Evolutionary conservation across 78 protist species (phyloP), one percentile per base, ranked within the genome.

Genomic region (Dictyostelium capitatum): DNA sequence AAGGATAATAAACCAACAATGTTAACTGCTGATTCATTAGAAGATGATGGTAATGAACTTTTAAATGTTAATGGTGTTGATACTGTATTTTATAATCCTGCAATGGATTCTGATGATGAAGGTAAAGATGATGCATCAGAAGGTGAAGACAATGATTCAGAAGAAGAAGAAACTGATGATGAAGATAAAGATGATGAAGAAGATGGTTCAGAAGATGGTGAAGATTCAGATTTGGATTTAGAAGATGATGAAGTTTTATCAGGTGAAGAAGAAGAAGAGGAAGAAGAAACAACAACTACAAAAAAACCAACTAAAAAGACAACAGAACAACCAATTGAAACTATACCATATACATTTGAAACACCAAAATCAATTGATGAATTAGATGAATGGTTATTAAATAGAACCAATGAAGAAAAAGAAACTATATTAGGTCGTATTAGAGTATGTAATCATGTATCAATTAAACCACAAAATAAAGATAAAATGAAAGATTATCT

Each of bases 401-500:
- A 73, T 37, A 23, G 95, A 30, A 91, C 30, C 10, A 11, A 43
- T 28, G 80, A 65, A 53, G 90, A 91, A 6, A 91, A 67, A 25
- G 47, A 62, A 30, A 19, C 53, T 8, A 74, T 91, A 32, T 67
- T 79, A 12, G 65, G 46, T 19, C 80, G 95, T 79, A 91, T 91
- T 51, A 50, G 95, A 59, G 79, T 83, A 23, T 91, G 95, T 53
- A 91, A 91, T 74, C 95, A 91, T 65, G 62, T 83, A 30, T 82
- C 90, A n/a, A 59, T 91, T 46, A 91, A 91, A 62, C 92, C 89
- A 54, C 92, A 83, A 51, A 91, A 91, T 81, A 91, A 91, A 48
- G 95, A 91, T 30, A 91, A 91, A 46, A 91, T 91, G 90, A 77
- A 82, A 41, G 83, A n/a, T 8, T 83, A 79, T 23, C 57, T 83